Evolutionary conservation across 2,329 filamentous ascomycete species (phyloP), one percentile per base, ranked within the genome.

Genomic region (Cordyceps javanica): DNA sequence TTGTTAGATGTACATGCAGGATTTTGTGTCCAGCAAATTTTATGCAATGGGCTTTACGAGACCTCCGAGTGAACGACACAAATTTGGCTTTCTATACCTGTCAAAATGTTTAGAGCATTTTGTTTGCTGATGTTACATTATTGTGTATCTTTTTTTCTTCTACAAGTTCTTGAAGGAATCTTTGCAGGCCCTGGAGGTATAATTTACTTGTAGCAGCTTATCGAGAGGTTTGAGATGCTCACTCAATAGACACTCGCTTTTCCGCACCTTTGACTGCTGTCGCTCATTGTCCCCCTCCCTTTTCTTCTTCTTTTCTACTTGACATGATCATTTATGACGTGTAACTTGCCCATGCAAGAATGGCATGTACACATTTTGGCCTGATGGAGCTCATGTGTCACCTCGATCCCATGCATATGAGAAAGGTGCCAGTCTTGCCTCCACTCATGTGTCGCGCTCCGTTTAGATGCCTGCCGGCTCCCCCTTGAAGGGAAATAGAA

Each of bases 71-170:
- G 25, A 30, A 16, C n/a, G 25, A 30, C 23, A 52, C 36, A 41
- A 42, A 10, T 14, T 23, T 52, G 49, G 36, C 49, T 30, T 52
- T 52, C 14, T 41, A 9, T 10, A 30, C 34, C 3, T 14, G 36
- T 21, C 49, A 42, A 41, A 30, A 52, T 52, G 49, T 42, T 41
- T 30, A n/a, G 23, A 52, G 49, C 49, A 41, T 52, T 52, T 52
- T 52, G 49, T 25, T 41, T 51, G 32, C n/a, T 28, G 34, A 50
- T 36, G 5, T 39, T 28, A 5, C 16, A 51, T 19, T 11, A 23
- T 11, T 26, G 23, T 51, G 23, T 48, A 34, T n/a, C 48, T 51
- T 38, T 50, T 26, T 38, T 28, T 46, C n/a, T 14, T n/a, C n/a
- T 32, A 8, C 14, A 25, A 25, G 46, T 36, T 51, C 13, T n/a